Base-by-base conservation (phyloP, 768 basidiomycete genomes). In the Gyrodon lividus region DNA sequence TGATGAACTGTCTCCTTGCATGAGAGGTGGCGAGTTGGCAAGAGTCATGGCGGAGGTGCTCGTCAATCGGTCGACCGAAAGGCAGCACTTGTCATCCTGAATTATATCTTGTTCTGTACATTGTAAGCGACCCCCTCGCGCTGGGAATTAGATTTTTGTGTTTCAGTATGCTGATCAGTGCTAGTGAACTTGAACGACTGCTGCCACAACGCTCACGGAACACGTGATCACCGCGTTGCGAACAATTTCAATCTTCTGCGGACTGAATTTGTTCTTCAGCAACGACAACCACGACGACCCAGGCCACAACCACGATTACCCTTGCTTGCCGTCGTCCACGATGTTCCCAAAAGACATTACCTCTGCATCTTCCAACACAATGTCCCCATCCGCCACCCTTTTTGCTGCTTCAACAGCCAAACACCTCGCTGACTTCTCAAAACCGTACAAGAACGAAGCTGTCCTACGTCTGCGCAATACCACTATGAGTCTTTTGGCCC, bases 401-500 rank as follows among this genome's bases (percentile, higher is more conserved):
- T 67, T 66, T 24, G 40, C 63, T 5, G 46, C 65, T 0, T 51
- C 65, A 16, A 57, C 50, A 44, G 56, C 56, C 28, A 63, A 63
- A 30, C 40, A 57, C 1, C 8, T 66, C 28, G n/a, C 52, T 0
- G 42, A 67, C 37, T 57, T 63, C 31, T 60, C 63, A 24, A 76
- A 71, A 54, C 75, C 72, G 2, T 37, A 67, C 19, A 71, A 66
- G 44, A 66, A 61, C 39, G 73, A 75, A 48, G 74, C 74, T 2
- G 47, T 66, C 6, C 48, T 73, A n/a, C 66, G 74, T 43, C 57
- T 76, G 43, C 73, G 74, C 37, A 74, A 65, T 41, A 74, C 72
- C 23, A 59, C 65, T 2, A 56, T 74, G 19, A 66, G 61, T 42
- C 63, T 76, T 26, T 48, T 67, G 13, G 60, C 57, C 9, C 54